phyloP scores from a whole-genome alignment of 257 asterid species.

The Ocimum tenuiflorum region DNA sequence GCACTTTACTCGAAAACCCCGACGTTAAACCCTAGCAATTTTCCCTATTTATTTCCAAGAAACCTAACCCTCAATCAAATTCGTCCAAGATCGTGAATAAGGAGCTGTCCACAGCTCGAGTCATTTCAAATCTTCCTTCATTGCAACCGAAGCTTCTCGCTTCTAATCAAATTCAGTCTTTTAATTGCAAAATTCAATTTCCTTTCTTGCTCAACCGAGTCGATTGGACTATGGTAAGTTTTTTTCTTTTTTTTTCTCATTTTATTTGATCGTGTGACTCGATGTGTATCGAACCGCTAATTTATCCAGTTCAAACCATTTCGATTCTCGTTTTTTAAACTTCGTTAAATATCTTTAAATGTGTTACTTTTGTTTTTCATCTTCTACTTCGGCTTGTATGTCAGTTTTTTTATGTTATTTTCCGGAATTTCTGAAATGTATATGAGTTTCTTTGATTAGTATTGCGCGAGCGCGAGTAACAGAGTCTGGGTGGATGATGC shows the following conservation, averaged over 20 bases:
- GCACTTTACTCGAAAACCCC: neutral
- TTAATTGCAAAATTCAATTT: neutral
- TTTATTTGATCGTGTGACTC: neutral
- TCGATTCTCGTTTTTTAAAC: neutral
- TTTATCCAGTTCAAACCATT: neutral
- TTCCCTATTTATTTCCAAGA: constrained; percentile 14
- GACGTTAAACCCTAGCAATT: constrained; percentile 35
- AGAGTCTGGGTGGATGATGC: neutral
- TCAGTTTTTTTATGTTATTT: no score
- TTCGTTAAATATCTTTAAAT: no score
- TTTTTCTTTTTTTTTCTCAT: neutral
- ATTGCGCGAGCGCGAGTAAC: neutral
- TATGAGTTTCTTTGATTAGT: no score
- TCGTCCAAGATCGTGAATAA: constrained; percentile 14
- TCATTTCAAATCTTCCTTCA: constrained; percentile 23
- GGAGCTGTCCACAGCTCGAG: constrained; percentile 46
- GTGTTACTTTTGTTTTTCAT: no score
- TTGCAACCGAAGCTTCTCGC: constrained; percentile 14
- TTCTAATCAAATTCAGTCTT: constrained; percentile 7
- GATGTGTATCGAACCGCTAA: neutral
- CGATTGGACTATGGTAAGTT: constrained; percentile 22
- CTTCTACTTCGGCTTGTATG: no score
- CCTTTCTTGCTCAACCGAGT: constrained; percentile 17
- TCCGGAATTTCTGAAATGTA: no score
- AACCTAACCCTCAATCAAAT: neutral